Base-by-base conservation (phyloP, 371 early-diverging fungal genomes). In the Mortierella sp. region DNA sequence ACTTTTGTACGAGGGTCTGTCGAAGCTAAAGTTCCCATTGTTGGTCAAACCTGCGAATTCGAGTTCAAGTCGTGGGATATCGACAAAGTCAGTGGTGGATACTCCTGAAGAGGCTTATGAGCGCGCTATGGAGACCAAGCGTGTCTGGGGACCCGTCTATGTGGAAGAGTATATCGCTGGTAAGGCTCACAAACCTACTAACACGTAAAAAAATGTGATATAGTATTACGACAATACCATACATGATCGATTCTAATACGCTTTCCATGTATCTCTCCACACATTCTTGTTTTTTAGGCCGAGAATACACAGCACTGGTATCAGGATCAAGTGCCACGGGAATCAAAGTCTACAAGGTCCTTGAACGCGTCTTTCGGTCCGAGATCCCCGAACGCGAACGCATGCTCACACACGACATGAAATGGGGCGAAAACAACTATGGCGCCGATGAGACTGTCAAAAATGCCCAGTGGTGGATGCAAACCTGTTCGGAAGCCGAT, bases 401-500 rank as follows among this genome's bases (percentile, higher is more conserved):
- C 24, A 75, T 84, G 77, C 38, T 84, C 34, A 84, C 82, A 0
- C 77, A 84, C 48, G 85, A 81, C 3, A 85, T 85, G 82, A 82
- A 85, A 50, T 85, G 86, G 82, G 80, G 82, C 48, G 75, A 77
- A 11, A 77, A 85, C 72, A 74, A 70, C 38, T 82, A 82, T 75
- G 86, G 86, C 24, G 50, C 77, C 0, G 75, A 85, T 38, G 82
- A 58, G 57, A 50, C 82, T 4, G 75, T 85, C 44, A 42, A 76
- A 52, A 68, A 80, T 5, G 82, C 86, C 7, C 78, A 80, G 14
- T 82, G 86, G 86, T 85, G 86, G 86, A 85, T 82, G 86, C 77
- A 82, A 34, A 45, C 82, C 72, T 85, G 86, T 31, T 54, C 70
- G 0, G 82, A 85, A 1, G 58, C 60, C 3, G 82, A 85, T 60